Percentiles rank a stretch among this genome's conserved stretches.
Evolutionary conservation across 768 basidiomycete genomes (phyloP).

Genomic region (Calocybe gangraenosa): DNA sequence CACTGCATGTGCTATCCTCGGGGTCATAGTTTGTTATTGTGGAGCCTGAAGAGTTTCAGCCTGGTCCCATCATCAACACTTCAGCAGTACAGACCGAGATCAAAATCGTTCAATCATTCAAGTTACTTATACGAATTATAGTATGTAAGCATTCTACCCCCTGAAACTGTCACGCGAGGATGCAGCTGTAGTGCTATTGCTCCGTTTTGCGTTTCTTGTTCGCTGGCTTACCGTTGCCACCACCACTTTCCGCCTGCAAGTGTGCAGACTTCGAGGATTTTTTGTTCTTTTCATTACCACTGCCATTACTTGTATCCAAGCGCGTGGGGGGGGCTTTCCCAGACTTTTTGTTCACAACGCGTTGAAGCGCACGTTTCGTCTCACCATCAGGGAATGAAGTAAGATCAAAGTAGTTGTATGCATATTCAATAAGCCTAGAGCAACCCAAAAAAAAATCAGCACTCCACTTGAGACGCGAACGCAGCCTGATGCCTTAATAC

Average conservation of each 20-base stretch:
- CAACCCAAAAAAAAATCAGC: conserved; percentile 2
- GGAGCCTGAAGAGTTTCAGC: too few relatives aligned
- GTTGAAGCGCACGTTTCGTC: conserved; percentile 60
- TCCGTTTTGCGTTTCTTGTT: conserved; percentile 31
- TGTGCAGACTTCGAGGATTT: conserved; percentile 15
- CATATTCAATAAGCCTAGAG: conserved; percentile 36
- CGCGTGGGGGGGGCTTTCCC: conserved; percentile 31
- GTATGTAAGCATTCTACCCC: too few relatives aligned
- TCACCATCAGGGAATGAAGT: conserved; percentile 62
- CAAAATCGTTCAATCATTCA: too few relatives aligned
- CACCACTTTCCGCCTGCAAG: conserved; percentile 13
- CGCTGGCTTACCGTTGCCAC: conserved; percentile 20
- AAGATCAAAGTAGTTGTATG: conserved; percentile 65
- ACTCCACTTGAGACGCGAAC: conserved; percentile 1
- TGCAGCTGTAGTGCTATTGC: too few relatives aligned
- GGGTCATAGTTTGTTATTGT: too few relatives aligned
- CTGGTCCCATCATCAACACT: too few relatives aligned
- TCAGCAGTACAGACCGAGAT: too few relatives aligned
- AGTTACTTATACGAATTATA: too few relatives aligned
- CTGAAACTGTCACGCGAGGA: too few relatives aligned
- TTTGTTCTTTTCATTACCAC: conserved; percentile 2
- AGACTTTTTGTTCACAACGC: conserved; percentile 48
- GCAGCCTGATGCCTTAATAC: too few relatives aligned
- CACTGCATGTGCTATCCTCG: too few relatives aligned
- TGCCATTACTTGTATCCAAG: conserved; percentile 18